Percentiles rank a stretch among this genome's conserved stretches.
Conservation (phyloP, 2,329 filamentous ascomycete species). For the Fusarium sp. region DNA sequence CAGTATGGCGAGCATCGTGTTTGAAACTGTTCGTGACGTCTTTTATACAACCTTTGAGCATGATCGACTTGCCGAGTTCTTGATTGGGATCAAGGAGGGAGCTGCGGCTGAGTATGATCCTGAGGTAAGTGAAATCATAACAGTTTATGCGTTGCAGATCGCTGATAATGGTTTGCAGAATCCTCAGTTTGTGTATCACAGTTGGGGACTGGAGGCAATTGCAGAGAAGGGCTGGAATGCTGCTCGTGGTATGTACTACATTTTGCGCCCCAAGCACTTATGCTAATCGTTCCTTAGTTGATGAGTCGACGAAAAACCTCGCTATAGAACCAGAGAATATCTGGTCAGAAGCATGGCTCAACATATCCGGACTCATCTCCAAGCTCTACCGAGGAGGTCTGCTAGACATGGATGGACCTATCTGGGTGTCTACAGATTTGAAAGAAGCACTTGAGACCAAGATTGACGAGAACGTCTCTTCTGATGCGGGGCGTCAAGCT, state of each 20-base stretch:
- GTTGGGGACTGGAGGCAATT: slow-evolving; percentile 3
- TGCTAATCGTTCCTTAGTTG: neutral
- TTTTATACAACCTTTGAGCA: slow-evolving; percentile 2
- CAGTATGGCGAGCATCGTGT: neutral
- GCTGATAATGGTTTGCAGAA: neutral
- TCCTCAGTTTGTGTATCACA: slow-evolving; percentile 15
- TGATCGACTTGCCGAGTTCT: slow-evolving; percentile 13
- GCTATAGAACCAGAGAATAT: neutral
- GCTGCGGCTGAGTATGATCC: neutral
- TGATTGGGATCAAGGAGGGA: neutral
- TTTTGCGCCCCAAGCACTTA: no score
- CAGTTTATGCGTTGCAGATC: fast-evolving
- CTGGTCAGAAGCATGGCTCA: neutral
- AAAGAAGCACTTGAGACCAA: neutral
- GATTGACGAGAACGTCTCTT: neutral
- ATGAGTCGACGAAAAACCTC: neutral
- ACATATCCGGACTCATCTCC: neutral
- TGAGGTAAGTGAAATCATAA: neutral
- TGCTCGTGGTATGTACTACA: neutral
- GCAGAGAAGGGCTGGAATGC: slow-evolving; percentile 8
- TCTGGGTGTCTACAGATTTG: slow-evolving; percentile 5
- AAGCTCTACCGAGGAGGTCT: slow-evolving; percentile 3
- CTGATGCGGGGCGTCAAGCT: neutral
- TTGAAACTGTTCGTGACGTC: neutral
- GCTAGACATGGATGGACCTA: neutral